Evolutionary conservation across 2,329 filamentous ascomycete genomes (phyloP).

Genomic region (Blumeria graminis): DNA sequence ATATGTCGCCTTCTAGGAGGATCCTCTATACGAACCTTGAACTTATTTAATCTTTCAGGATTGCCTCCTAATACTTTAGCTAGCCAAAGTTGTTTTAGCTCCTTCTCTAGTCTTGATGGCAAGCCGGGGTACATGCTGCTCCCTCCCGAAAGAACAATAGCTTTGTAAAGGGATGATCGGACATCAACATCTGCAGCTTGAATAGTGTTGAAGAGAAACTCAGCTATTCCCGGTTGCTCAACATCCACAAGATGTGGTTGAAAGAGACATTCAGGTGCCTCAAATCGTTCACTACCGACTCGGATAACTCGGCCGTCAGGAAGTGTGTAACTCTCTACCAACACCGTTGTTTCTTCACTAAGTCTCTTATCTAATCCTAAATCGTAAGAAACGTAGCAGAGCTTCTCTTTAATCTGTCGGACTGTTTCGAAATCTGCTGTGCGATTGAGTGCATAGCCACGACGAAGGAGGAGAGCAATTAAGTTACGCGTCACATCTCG

Average conservation of each 20-base stretch:
- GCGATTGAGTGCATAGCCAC: conserved; percentile 90
- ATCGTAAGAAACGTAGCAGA: conserved; percentile 98
- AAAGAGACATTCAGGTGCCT: conserved; percentile 94
- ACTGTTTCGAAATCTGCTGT: conserved; percentile 98
- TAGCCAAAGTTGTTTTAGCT: conserved; percentile 95
- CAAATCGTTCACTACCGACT: conserved; percentile 90
- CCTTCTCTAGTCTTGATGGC: conserved; percentile 87
- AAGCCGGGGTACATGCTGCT: conserved; percentile 98
- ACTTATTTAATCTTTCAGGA: conserved; percentile 87
- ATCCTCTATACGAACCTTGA: conserved; percentile 98
- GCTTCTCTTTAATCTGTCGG: conserved; percentile 97
- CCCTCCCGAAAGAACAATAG: conserved; percentile 85
- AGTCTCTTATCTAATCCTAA: conserved; percentile 87
- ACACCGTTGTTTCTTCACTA: conserved; percentile 87
- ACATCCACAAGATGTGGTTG: conserved; percentile 95
- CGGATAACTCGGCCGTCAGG: conserved; percentile 91
- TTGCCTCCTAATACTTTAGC: conserved; percentile 76
- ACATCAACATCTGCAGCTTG: conserved; percentile 91
- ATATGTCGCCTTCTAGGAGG: conserved; percentile 89
- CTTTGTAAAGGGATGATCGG: conserved; percentile 81
- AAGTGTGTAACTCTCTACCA: conserved; percentile 93
- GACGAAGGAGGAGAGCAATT: conserved; percentile 76
- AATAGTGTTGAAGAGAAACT: conserved; percentile 97
- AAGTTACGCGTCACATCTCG: conserved; percentile 96
- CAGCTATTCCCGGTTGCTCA: conserved; percentile 87